Evolutionary conservation across 345 rosid genomes (phyloP), one percentile per base, ranked within the genome.

Genomic region (Populus deltoides): DNA sequence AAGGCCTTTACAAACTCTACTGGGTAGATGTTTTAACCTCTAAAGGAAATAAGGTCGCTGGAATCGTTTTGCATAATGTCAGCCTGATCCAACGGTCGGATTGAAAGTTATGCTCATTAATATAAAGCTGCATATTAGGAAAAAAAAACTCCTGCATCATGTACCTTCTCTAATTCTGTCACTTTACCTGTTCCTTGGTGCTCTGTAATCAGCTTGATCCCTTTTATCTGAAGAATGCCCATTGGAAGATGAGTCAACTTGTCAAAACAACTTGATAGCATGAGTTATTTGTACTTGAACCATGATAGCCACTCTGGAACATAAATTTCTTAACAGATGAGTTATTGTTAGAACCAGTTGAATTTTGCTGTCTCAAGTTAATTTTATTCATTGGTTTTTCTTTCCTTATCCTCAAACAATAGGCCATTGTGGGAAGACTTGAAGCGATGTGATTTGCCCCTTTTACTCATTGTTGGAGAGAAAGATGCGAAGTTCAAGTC

Each of bases 361-460:
- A 57, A 5, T 59, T 53, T 35, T 9, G 7, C 7, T 68, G 15
- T 18, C 71, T 38, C 3, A 1, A 53, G 45, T 53, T 25, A 25
- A 49, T 43, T 45, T 70, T 25, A 11, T 20, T 61, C n/a, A 20
- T 38, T 38, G 12, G 11, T 2, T 38, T 41, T 25, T 45, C 2
- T 47, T 25, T 29, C 7, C 24, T 43, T 3, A 76, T 36, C 33
- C 22, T 35, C 16, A 20, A n/a, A 8, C 69, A 79, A 43, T 74
- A 95, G 99, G 86, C 68, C 99, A 70, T 80, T 93, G 80, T 95
- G 99, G 99, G 92, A 88, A 80, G 94, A 90, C 80, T 73, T 95
- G 86, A 89, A 85, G 86, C 83, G 81, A 38, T 89, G 91, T 75
- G 66, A 82, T 55, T 76, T 83, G 71, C 94, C 95, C 38, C 73